Evolutionary conservation across 495 filamentous ascomycete species (phyloP).

Genomic region (Aspergillus olivimuriae): DNA sequence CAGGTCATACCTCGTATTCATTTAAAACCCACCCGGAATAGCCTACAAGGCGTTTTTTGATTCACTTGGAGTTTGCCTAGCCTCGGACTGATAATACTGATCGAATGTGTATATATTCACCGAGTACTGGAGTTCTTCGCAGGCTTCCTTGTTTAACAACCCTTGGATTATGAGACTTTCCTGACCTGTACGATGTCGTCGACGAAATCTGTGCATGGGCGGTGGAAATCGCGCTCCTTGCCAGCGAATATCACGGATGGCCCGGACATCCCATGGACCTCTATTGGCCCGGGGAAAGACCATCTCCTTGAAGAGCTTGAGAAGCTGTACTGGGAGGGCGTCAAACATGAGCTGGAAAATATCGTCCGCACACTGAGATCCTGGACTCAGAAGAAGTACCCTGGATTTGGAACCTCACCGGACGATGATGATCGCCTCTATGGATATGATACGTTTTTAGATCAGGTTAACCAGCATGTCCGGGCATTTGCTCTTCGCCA

Average conservation of each 20-base stretch:
- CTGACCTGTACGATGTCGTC: not conserved
- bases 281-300: conserved; percentile 8
- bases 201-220: not conserved
- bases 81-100: too few species aligned
- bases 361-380: conserved; percentile 20
- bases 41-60: too few species aligned
- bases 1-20: too few species aligned
- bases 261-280: conserved; percentile 5
- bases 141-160: not conserved
- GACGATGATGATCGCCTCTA: conserved; percentile 20
- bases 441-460: conserved; percentile 28
- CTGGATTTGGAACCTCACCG: too few species aligned
- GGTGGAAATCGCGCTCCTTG: not conserved
- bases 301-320: conserved; percentile 16
- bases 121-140: not conserved
- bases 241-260: conserved; percentile 1
- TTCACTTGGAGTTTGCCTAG: too few species aligned
- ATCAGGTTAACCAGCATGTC: conserved; percentile 21
- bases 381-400: conserved; percentile 6
- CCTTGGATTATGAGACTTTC: not conserved
- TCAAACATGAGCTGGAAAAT: conserved; percentile 17
- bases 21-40: too few species aligned
- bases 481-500: conserved; percentile 19
- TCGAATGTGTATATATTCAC: too few species aligned
- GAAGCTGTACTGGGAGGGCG: conserved; percentile 25